Evolutionary conservation across 257 asterid species (phyloP).

Genomic region (Knoxia roxburghii): DNA sequence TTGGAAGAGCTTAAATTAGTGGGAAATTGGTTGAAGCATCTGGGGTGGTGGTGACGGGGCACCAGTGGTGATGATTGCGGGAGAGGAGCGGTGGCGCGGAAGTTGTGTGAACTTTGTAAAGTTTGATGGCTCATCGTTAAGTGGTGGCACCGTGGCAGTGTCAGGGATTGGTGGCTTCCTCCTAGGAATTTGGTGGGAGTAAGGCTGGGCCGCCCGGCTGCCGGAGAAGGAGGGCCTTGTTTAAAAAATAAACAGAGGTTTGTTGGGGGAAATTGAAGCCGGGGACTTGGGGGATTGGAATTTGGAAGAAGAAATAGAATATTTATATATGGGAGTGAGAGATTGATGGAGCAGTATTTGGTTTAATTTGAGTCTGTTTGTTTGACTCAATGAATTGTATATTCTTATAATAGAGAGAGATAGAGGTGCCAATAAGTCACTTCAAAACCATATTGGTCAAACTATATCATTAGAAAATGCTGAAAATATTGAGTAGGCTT

Average conservation of each 20-base stretch:
- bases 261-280: background rate
- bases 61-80: background rate
- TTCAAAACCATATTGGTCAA: no score
- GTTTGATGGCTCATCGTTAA: background rate
- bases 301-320: background rate
- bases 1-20: background rate
- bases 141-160: background rate
- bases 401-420: background rate
- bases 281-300: no score
- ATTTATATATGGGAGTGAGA: background rate
- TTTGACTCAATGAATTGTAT: background rate
- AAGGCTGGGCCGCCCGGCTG: background rate
- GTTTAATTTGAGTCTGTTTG: background rate
- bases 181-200: background rate
- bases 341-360: background rate
- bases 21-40: background rate
- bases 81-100: background rate
- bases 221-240: background rate
- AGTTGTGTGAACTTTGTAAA: background rate
- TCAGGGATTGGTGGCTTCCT: background rate
- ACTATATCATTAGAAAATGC: no score
- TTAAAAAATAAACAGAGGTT: background rate
- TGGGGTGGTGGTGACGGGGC: background rate
- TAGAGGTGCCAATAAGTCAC: constrained; percentile 1
- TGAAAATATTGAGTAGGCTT: no score